Conservation (phyloP, 352 stramenopile genomes). For the Globisporangium irregulare region DNA sequence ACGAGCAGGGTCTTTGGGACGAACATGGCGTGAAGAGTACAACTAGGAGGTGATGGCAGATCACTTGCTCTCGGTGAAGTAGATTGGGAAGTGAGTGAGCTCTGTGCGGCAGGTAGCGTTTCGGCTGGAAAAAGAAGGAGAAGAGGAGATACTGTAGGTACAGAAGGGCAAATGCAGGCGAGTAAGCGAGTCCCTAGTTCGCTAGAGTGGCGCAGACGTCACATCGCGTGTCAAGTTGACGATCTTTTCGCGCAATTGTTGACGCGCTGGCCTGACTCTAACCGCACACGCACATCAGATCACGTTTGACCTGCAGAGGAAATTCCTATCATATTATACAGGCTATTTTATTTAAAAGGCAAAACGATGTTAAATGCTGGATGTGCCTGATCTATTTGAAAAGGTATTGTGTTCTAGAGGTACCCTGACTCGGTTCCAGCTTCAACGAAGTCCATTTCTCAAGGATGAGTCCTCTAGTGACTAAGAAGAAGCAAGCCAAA, state of each 20-base stretch:
- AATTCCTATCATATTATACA: background rate
- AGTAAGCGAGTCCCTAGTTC: background rate
- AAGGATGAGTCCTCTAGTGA: background rate
- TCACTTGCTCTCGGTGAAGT: background rate
- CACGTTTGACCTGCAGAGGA: background rate
- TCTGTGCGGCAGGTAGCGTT: background rate
- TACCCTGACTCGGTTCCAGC: background rate
- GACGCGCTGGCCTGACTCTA: background rate
- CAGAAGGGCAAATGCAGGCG: background rate
- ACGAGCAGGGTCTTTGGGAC: slow-evolving; percentile 21
- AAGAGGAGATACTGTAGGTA: background rate
- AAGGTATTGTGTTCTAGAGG: background rate
- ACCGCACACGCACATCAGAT: background rate
- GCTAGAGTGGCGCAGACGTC: background rate
- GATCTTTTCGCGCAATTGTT: slow-evolving; percentile 1
- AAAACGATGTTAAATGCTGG: background rate
- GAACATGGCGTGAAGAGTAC: slow-evolving; percentile 17
- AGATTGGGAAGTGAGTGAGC: background rate
- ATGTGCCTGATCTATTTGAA: background rate
- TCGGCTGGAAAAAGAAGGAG: background rate
- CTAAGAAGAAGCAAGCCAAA: background rate
- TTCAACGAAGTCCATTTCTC: slow-evolving; percentile 1
- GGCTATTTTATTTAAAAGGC: background rate
- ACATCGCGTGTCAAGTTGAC: slow-evolving; percentile 4
- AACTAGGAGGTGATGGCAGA: background rate